Evolutionary conservation across 441 rosid genomes (phyloP).

Genomic region (Kokia cookei): DNA sequence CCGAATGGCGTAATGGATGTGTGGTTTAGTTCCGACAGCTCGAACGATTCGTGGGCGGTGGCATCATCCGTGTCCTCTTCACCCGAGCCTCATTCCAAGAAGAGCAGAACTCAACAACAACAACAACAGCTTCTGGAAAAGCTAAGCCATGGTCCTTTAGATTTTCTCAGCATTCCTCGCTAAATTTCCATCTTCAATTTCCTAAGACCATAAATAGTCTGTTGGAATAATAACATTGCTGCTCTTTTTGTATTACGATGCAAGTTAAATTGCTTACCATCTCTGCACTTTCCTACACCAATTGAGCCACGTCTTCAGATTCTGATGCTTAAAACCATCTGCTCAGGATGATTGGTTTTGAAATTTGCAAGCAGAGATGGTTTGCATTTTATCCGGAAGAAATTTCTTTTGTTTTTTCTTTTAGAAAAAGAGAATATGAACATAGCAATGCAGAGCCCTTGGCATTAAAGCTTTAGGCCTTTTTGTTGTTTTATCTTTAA

Average conservation of each 20-base stretch:
- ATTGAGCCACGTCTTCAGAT: neutral
- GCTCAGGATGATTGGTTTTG: slow-evolving; percentile 1
- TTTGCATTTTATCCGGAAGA: slow-evolving; percentile 47
- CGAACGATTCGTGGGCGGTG: slow-evolving; percentile 46
- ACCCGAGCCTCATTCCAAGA: slow-evolving; percentile 47
- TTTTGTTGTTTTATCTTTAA: neutral
- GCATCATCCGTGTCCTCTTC: slow-evolving; percentile 41
- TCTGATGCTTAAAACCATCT: neutral
- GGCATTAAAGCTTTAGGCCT: neutral
- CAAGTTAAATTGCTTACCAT: slow-evolving; percentile 52
- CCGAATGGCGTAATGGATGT: slow-evolving; percentile 64
- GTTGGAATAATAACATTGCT: slow-evolving; percentile 13
- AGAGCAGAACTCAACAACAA: slow-evolving; percentile 25
- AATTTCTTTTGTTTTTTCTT: neutral
- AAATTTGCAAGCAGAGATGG: slow-evolving; percentile 40
- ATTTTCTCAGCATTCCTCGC: slow-evolving; percentile 32
- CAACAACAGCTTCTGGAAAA: slow-evolving; percentile 23
- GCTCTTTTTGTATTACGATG: neutral
- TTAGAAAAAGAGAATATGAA: neutral
- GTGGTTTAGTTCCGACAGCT: slow-evolving; percentile 56
- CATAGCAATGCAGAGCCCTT: slow-evolving; percentile 16
- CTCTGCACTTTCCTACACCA: slow-evolving; percentile 32
- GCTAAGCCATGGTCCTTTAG: slow-evolving; percentile 18
- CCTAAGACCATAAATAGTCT: slow-evolving; percentile 11
- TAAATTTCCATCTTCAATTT: slow-evolving; percentile 11